Base-by-base conservation (phyloP, 1,139 yeast genomes). In the Hyphopichia burtonii region DNA sequence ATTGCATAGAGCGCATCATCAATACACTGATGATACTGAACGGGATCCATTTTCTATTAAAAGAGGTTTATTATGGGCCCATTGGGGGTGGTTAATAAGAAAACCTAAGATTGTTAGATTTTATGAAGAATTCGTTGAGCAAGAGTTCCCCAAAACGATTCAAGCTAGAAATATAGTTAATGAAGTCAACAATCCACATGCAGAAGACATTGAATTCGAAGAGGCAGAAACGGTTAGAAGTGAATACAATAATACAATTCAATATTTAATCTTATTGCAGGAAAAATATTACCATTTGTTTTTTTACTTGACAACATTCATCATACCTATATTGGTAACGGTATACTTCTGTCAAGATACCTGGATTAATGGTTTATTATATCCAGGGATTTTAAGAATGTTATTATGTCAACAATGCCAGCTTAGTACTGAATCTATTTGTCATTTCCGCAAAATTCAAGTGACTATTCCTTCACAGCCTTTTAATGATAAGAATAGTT, bases 1-100 rank as follows among this genome's bases (percentile, higher is more conserved):
- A 0, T 65, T 82, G 31, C 91, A 84, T 59, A 61, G 86, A 41
- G 86, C 86, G 0, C 90, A 84, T 56, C 90, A 84, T 54, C 76
- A 82, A 43, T 80, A 58, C 46, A 80, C 71, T 53, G 86, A 72
- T 49, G 87, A 83, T 49, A 79, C 86, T 0, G 87, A 82, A 44
- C 66, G 71, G 37, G 90, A 84, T 55, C 90, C 91, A 0, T 83
- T 82, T 52, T 78, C 77, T 56, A 76, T 75, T 43, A 75, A 81
- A 53, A 67, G 80, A 47, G 87, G 86, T 7, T 68, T 78, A 36
- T 56, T 66, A 39, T 82, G 76, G 74, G 76, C 82, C 38, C 88
- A 82, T 57, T 66, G 80, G 58, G 87, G 88, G 1, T 82, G 88
- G 86, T 64, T 80, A 45, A 53, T 82, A 18, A 62, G 76, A 37